Percentiles rank a stretch among this genome's conserved stretches.
phyloP scores from a whole-genome alignment of 768 basidiomycete species.

The Pisolithus tinctorius region DNA sequence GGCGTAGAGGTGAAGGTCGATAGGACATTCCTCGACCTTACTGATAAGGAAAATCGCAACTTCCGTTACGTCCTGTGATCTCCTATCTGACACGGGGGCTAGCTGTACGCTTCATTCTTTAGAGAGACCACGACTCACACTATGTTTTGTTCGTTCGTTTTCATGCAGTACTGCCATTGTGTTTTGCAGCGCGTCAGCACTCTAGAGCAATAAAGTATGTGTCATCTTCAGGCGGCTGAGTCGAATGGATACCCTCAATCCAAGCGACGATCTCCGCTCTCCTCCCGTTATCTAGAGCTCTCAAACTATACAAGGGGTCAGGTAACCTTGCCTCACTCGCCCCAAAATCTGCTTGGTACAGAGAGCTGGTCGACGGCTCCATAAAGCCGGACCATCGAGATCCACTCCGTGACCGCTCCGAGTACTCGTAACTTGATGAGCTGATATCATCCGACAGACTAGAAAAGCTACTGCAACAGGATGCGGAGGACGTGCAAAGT shows the following conservation, averaged over 20 bases:
- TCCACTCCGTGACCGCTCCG: conserved; percentile 3
- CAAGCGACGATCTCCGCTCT: conserved; percentile 15
- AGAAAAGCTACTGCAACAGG: conserved; percentile 19
- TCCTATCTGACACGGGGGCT: not conserved
- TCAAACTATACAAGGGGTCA: not conserved
- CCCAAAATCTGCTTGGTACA: not conserved
- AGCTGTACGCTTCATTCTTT: conserved; percentile 1
- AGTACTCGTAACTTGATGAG: conserved; percentile 4
- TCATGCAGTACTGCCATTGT: not conserved
- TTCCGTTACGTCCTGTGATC: conserved; percentile 60
- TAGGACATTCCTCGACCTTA: conserved; percentile 69
- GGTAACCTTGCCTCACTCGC: not conserved
- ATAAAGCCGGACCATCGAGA: conserved; percentile 2
- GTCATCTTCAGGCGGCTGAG: conserved; percentile 19
- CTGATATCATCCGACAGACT: conserved; percentile 5
- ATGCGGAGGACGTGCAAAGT: conserved; percentile 8
- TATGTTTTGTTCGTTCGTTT: not conserved
- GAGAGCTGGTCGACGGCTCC: conserved; percentile 6
- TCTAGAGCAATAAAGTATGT: conserved; percentile 15
- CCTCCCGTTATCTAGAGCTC: conserved; percentile 8
- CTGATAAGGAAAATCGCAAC: conserved; percentile 65
- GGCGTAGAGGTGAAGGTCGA: conserved; percentile 52
- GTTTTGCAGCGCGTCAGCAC: not conserved
- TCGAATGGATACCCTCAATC: conserved; percentile 11
- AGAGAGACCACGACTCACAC: no score